These are phyloP conservation scores for Sporothrix dimorphospora DNA, from an alignment of 2,329 filamentous ascomycete genomes.

Conservation along the genomic window DNA sequence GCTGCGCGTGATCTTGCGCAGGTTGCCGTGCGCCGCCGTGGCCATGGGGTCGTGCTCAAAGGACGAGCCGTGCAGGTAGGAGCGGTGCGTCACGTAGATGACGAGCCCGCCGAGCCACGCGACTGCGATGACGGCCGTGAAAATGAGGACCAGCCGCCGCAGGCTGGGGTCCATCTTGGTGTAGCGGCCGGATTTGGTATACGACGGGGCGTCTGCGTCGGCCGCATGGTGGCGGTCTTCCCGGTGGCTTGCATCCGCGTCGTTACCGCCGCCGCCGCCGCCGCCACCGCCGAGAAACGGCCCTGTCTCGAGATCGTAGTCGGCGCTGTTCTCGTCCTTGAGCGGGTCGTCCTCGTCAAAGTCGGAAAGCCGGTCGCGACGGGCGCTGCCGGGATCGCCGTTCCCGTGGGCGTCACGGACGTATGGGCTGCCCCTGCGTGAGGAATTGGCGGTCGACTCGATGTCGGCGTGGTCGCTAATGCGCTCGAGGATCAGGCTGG, in stretches of 20 bases:
- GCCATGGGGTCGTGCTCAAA: conserved; percentile 71
- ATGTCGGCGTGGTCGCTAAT: conserved; percentile 59
- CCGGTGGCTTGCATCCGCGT: conserved; percentile 36
- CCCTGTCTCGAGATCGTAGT: conserved; percentile 55
- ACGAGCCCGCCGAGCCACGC: conserved; percentile 71
- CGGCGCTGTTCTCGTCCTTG: conserved; percentile 45
- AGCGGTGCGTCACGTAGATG: conserved; percentile 66
- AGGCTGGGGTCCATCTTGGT: conserved; percentile 68
- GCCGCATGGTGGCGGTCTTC: conserved; percentile 37
- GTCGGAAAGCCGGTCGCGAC: conserved; percentile 31
- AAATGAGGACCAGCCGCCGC: conserved; percentile 64
- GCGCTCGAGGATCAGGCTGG: conserved; percentile 79
- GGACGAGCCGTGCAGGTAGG: conserved; percentile 65
- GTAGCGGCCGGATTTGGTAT: conserved; percentile 32
- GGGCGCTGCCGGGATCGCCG: background rate
- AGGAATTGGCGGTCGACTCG: conserved; percentile 28
- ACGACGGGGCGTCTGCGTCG: background rate
- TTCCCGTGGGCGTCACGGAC: background rate
- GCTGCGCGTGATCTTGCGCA: conserved; percentile 73
- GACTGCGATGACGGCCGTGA: conserved; percentile 62
- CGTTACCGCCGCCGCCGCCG: conserved; percentile 35
- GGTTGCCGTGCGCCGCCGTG: conserved; percentile 61
- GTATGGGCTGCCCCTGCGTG: background rate
- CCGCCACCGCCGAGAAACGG: conserved; percentile 53
- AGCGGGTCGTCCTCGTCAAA: conserved; percentile 52